Evolutionary conservation across 441 rosid genomes (phyloP), one percentile per base, ranked within the genome.

Genomic region (Eutrema salsugineum): DNA sequence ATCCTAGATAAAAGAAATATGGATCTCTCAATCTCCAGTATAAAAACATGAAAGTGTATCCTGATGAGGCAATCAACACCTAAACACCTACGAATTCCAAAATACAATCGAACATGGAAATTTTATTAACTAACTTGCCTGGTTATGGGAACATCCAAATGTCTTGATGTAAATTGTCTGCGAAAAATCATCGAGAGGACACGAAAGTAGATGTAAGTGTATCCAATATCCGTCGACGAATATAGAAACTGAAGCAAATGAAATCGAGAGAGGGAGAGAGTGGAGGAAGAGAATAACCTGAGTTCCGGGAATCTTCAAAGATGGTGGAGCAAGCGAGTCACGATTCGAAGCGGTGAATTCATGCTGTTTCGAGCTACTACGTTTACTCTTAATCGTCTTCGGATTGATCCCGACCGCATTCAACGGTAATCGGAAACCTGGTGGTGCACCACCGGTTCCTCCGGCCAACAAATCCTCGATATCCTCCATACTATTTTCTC

Each of bases 71-170:
- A 66, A 50, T 11, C 62, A 71, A 14, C 66, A 44, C 19, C n/a
- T 22, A 24, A 39, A 38, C 33, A 67, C 14, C 11, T 19, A 19
- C 2, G 19, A 53, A 8, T 19, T 57, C 9, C 43, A 50, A 62
- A 33, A 5, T 8, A 39, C 46, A 59, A 66, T 20, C 48, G 5
- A 44, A 61, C 3, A 17, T 30, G n/a, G 24, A 53, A 44, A 54
- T 54, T 40, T 46, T 9, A 46, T 10, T 4, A 30, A 19, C 8
- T 15, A 32, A 79, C 85, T 83, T 79, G 81, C 96, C 93, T 88
- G 91, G 72, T 93, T 91, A 82, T 93, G 98, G 0, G 98, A 93
- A 83, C 98, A 93, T 63, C 98, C 98, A 76, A 93, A 91, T 10
- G 98, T 93, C 88, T 89, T 93, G 75, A 91, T 76, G 79, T 83